Evolutionary conservation across 345 rosid genomes (phyloP), one percentile per base, ranked within the genome.

Genomic region (Eucalyptus pauciflora): DNA sequence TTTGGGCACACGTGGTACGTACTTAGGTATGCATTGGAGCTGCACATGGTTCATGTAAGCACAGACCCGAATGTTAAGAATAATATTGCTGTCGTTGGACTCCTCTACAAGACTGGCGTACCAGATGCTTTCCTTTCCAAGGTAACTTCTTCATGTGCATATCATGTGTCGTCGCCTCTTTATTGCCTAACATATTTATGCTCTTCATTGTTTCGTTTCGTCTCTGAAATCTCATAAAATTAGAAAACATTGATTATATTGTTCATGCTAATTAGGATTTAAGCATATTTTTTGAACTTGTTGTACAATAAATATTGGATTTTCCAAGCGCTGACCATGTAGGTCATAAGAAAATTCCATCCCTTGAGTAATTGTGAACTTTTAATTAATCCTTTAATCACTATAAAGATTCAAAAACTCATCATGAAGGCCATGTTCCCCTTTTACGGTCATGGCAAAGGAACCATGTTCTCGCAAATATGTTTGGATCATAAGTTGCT

Each of bases 41-140:
- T 94, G 41, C 97, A 97, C 90, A 94, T 96, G 96, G 95, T 97
- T 87, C 99, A 96, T 62, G 31, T 56, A 81, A 92, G 91, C 93
- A 56, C 86, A 50, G 95, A 93, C 88, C 93, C 93, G 16, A 92
- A 93, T 16, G 91, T 54, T 10, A 87, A 88, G 86, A 91, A 92
- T 88, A 91, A 90, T 29, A 85, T 93, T 22, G 92, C 94, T 52
- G 97, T 97, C 10, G 50, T 94, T 12, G 96, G 94, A 49, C 88
- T 92, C 76, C 91, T 95, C 5, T 95, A 95, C 94, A 90, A 71
- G 83, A 86, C 90, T 45, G 99, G 96, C 24, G 58, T 58, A 45
- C 95, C 97, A 2, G 89, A 95, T 89, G 31, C 89, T 88, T 94
- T 97, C 87, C 94, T 96, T 80, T 91, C 94, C 50, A 93, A 91